A percentile compares a stretch with the other conserved stretches of the same genome.
Evolutionary conservation across 2,329 filamentous ascomycete species (phyloP).

Genomic region (Knoxdaviesia capensis): DNA sequence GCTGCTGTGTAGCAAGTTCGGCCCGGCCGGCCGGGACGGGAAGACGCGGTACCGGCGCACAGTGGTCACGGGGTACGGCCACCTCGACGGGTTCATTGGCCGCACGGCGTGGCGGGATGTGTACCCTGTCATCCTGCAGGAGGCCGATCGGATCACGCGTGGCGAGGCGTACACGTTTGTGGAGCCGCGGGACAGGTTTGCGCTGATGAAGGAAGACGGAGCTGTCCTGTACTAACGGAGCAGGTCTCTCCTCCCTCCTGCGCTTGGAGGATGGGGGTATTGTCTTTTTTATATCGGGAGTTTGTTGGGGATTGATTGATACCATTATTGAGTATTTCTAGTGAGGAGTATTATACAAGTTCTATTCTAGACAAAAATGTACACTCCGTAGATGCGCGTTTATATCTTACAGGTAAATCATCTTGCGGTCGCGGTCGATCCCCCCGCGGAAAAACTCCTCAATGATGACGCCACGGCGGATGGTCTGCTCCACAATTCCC

Average conservation of each 20-base stretch:
- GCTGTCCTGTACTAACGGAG: constrained; percentile 15
- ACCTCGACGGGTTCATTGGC: constrained; percentile 44
- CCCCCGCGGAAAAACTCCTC: constrained; percentile 54
- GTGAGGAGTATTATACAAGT: neutral
- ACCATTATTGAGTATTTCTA: neutral
- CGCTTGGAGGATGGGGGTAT: neutral
- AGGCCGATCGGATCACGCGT: constrained; percentile 30
- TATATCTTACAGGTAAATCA: constrained; percentile 9
- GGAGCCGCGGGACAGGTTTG: constrained; percentile 22
- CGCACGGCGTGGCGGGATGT: constrained; percentile 37
- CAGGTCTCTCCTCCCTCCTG: neutral
- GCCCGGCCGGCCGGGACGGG: constrained; percentile 11
- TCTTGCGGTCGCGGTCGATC: constrained; percentile 32
- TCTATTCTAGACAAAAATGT: neutral
- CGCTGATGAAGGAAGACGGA: constrained; percentile 18
- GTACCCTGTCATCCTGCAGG: constrained; percentile 32
- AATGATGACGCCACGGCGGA: constrained; percentile 46
- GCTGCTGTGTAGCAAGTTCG: constrained; percentile 29
- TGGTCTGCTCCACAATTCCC: constrained; percentile 52
- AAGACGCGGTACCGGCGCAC: constrained; percentile 26
- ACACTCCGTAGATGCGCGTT: too few relatives aligned
- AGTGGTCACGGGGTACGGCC: constrained; percentile 36
- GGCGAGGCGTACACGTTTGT: constrained; percentile 20
- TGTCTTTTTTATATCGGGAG: neutral
- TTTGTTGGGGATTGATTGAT: neutral